A percentile compares a stretch with the other conserved stretches of the same genome.
Conservation (phyloP, 495 filamentous ascomycete species). For the Hamigera avellanea region DNA sequence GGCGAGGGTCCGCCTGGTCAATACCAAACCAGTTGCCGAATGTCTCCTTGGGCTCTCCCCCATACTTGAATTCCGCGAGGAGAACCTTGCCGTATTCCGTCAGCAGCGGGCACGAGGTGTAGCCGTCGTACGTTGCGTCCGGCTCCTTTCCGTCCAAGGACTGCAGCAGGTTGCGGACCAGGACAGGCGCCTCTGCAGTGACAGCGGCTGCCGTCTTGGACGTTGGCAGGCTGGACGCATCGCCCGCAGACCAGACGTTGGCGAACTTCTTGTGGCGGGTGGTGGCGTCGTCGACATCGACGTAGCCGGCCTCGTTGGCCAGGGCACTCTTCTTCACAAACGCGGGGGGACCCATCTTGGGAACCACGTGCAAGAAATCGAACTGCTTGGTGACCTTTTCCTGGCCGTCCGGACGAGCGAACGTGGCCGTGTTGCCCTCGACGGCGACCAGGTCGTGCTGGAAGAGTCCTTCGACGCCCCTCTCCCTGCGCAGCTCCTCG, state of each 20-base stretch:
- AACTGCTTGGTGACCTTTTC: conserved; percentile 39
- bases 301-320: conserved; percentile 49
- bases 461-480: conserved; percentile 55
- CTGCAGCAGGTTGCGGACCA: conserved; percentile 44
- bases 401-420: conserved; percentile 33
- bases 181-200: conserved; percentile 48
- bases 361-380: conserved; percentile 48
- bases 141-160: conserved; percentile 43
- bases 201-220: conserved; percentile 60
- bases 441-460: conserved; percentile 53
- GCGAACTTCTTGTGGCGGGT: conserved; percentile 48
- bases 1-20: conserved; percentile 43
- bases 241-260: conserved; percentile 61
- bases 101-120: conserved; percentile 57
- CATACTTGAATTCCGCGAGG: conserved; percentile 63
- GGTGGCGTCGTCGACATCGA: conserved; percentile 51
- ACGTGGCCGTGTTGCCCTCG: conserved; percentile 44
- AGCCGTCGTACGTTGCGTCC: conserved; percentile 48
- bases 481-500: conserved; percentile 48
- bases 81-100: conserved; percentile 57
- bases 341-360: conserved; percentile 49
- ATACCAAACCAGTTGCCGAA: conserved; percentile 44
- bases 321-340: conserved; percentile 47
- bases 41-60: conserved; percentile 58
- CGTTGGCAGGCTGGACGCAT: conserved; percentile 54